phyloP scores from a whole-genome alignment of 768 basidiomycete species.

The Podaxis carcinomalis region DNA sequence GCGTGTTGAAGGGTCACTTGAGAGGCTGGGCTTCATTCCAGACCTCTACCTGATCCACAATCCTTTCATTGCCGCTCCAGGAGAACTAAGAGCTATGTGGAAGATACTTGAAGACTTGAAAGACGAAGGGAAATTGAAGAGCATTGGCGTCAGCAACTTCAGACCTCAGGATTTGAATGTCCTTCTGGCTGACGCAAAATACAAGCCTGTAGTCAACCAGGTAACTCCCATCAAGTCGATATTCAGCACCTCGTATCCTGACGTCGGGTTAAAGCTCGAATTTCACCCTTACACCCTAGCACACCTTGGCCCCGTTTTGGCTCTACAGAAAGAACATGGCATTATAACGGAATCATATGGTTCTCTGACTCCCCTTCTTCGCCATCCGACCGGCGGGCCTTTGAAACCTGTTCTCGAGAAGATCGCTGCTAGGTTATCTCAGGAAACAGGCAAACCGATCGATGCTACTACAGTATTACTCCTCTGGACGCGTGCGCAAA shows the following conservation, averaged over 20 bases:
- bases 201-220: conserved; percentile 53
- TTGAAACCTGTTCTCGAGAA: conserved; percentile 32
- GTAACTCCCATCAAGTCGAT: conserved; percentile 16
- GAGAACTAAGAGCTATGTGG: conserved; percentile 36
- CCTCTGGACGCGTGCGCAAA: conserved; percentile 29
- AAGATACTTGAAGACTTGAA: conserved; percentile 48
- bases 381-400: conserved; percentile 33
- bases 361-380: conserved; percentile 30
- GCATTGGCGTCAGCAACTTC: conserved; percentile 54
- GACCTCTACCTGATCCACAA: conserved; percentile 54
- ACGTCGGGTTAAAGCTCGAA: conserved; percentile 25
- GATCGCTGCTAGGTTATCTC: conserved; percentile 26
- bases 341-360: conserved; percentile 36
- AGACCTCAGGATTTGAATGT: conserved; percentile 38
- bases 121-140: conserved; percentile 32
- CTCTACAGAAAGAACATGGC: conserved; percentile 29
- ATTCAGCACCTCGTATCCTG: too few relatives aligned
- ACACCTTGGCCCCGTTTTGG: conserved; percentile 30
- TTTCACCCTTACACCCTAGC: conserved; percentile 31
- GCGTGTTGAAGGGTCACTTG: conserved; percentile 40
- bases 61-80: conserved; percentile 24
- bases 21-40: conserved; percentile 41
- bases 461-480: conserved; percentile 24
- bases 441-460: conserved; percentile 17
- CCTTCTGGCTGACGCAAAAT: conserved; percentile 37